A percentile compares a stretch with the other conserved stretches of the same genome.
These are phyloP conservation scores for Fusarium burgessii DNA, from an alignment of 2,329 filamentous ascomycete species.

Conservation along the genomic window DNA sequence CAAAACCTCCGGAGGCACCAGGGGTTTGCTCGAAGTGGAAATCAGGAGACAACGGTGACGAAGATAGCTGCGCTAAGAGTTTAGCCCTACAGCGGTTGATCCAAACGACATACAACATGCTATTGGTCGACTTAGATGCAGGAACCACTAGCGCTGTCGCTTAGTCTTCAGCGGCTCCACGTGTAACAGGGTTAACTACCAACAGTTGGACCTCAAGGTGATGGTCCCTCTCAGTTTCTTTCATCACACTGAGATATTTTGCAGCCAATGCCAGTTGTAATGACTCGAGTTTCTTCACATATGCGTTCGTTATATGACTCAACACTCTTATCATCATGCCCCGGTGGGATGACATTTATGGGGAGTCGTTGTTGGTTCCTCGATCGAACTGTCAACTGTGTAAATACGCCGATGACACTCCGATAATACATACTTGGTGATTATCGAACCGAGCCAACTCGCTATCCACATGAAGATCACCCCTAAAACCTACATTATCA, in stretches of 20 bases:
- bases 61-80: constrained; percentile 6
- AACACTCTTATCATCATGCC: not conserved
- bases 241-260: not conserved
- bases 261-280: not conserved
- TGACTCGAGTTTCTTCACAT: not conserved
- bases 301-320: no score
- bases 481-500: not conserved
- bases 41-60: constrained; percentile 7
- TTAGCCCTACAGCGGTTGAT: constrained; percentile 29
- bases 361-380: not conserved
- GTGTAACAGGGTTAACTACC: constrained; percentile 25
- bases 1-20: constrained; percentile 9
- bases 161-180: constrained; percentile 19
- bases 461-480: not conserved
- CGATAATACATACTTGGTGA: not conserved
- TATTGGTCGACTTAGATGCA: constrained; percentile 22
- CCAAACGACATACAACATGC: not conserved
- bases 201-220: not conserved
- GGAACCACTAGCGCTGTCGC: constrained; percentile 27
- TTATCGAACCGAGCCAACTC: constrained; percentile 1
- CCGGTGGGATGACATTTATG: no score
- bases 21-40: constrained; percentile 21
- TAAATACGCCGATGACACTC: not conserved
- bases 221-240: not conserved
- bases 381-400: not conserved